Evolutionary conservation across 495 filamentous ascomycete species (phyloP), one percentile per base, ranked within the genome.

Genomic region (Elasticomyces elasticus): DNA sequence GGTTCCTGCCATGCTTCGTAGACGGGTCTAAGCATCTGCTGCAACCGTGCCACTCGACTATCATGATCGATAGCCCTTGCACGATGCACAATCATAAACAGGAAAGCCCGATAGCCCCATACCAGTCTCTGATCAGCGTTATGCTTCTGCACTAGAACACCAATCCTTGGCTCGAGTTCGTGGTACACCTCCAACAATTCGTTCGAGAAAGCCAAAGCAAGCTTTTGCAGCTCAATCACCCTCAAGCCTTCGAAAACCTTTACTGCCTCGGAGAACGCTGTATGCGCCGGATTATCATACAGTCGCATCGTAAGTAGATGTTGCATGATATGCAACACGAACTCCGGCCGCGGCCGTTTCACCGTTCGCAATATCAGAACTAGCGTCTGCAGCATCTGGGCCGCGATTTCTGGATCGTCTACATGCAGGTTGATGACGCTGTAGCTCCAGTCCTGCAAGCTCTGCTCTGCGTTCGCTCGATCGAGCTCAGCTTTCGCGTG

Each of bases 1-100:
- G 79, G 73, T 47, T 86, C 79, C 58, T 84, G 83, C 92, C 92
- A 99, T 28, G 86, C 77, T 28, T 81, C 69, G 48, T 83, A 82
- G 27, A 96, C 80, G 1, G 88, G 89, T 9, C 83, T 71, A 15
- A 98, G 76, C 63, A 94, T 94, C 9, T 75, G 72, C 43, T 77
- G 68, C 19, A 98, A 71, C 27, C 87, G 79, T 44, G 72, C 67
- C 43, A 86, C 68, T 23, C 85, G 83, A 15, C 78, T 58, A 13
- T 74, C 74, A 5, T 74, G 70, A 56, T 95, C 86, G 17, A 96
- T 74, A 45, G 80, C 84, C 44, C 75, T 82, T 33, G 86, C 80
- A 25, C 92, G 89, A 70, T 96, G 92, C 49, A 91, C 82, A 59
- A 99, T 95, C 12, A 92, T 94, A 56, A 97, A 89, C 2, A 99